phyloP scores from a whole-genome alignment of 495 filamentous ascomycete species.

The Collariella sp. region DNA sequence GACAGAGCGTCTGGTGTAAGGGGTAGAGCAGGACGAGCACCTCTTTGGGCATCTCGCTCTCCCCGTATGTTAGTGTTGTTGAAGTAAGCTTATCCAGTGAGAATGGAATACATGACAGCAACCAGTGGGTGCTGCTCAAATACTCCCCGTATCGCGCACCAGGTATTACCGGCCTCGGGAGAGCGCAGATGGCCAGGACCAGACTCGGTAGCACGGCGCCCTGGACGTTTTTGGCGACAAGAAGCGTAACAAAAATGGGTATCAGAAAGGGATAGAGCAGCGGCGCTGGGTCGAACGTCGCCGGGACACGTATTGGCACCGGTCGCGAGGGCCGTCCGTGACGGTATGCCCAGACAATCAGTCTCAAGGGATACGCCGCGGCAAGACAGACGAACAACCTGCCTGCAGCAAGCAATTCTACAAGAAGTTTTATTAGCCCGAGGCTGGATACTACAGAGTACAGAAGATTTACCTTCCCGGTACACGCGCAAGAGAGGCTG shows the following conservation, averaged over 20 bases:
- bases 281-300: conserved; percentile 82
- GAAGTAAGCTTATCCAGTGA: conserved; percentile 27
- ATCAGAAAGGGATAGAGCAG: conserved; percentile 75
- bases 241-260: conserved; percentile 68
- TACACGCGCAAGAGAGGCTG: conserved; percentile 27
- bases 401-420: conserved; percentile 27
- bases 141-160: conserved; percentile 43
- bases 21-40: conserved; percentile 65
- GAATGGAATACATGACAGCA: conserved; percentile 53
- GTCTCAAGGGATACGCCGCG: conserved; percentile 40
- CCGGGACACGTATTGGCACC: conserved; percentile 48
- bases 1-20: conserved; percentile 73
- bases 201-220: conserved; percentile 66
- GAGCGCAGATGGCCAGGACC: conserved; percentile 65
- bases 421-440: not conserved
- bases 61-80: not conserved
- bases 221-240: conserved; percentile 51
- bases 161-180: conserved; percentile 68
- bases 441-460: not conserved
- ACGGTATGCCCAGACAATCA: conserved; percentile 35
- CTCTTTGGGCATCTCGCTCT: conserved; percentile 44
- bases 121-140: conserved; percentile 62
- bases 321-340: conserved; percentile 27
- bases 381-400: conserved; percentile 21
- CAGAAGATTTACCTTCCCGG: conserved; percentile 26